Conservation (phyloP, 768 basidiomycete genomes). For the Botryobasidium botryosum region DNA sequence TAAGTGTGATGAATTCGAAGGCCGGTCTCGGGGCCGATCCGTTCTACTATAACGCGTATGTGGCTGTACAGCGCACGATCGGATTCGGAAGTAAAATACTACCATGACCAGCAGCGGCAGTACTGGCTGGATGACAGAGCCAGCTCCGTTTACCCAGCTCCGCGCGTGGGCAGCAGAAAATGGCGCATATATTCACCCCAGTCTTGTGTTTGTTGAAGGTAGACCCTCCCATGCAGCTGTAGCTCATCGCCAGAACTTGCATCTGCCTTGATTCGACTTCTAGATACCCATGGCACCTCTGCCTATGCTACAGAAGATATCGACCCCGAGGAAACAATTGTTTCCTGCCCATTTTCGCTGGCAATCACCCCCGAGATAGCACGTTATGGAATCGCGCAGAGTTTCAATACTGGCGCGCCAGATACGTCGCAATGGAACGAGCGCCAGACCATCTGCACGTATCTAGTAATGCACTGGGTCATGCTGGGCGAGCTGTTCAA, state of each 20-base stretch:
- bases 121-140: too few relatives aligned
- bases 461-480: conserved; percentile 50
- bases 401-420: background rate
- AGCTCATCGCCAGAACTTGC: background rate
- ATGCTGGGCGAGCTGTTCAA: background rate
- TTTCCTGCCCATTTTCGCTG: conserved; percentile 50
- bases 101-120: too few relatives aligned
- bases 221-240: background rate
- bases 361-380: conserved; percentile 41
- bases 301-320: conserved; percentile 28
- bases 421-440: conserved; percentile 18
- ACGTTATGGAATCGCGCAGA: conserved; percentile 21
- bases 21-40: too few relatives aligned
- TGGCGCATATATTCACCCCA: conserved; percentile 36
- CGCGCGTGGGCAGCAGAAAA: conserved; percentile 32
- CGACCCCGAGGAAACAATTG: conserved; percentile 34
- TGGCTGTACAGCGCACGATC: too few relatives aligned
- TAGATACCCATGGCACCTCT: conserved; percentile 12
- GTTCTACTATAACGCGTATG: too few relatives aligned
- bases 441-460: conserved; percentile 50
- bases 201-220: conserved; percentile 33
- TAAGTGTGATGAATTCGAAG: too few relatives aligned
- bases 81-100: too few relatives aligned
- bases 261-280: conserved; percentile 24
- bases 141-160: conserved; percentile 19